Conservation (phyloP, 257 asterid genomes). For the Jasminum sambac region DNA sequence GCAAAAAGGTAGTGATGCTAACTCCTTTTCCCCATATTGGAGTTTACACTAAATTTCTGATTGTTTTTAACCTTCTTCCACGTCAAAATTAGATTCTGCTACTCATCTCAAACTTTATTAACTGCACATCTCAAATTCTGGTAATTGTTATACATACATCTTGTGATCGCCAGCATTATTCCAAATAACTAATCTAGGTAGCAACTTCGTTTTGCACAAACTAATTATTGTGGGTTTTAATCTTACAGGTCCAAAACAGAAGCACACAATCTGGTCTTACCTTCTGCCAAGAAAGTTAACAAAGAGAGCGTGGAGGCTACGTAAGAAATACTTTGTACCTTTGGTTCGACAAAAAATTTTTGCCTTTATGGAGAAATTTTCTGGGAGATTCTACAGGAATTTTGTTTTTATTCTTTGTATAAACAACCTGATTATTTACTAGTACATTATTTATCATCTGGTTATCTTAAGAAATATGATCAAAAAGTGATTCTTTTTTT, state of each 20-base stretch:
- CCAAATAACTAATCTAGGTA: neutral
- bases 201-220: conserved; percentile 10
- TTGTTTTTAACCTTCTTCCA: no score
- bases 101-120: no score
- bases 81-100: no score
- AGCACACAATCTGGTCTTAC: conserved; percentile 62
- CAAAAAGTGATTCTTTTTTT: no score
- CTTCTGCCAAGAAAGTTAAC: conserved; percentile 56
- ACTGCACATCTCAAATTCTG: no score
- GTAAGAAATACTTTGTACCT: conserved; percentile 17
- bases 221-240: conserved; percentile 8
- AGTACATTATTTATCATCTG: neutral
- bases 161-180: no score
- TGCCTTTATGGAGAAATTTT: neutral
- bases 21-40: no score
- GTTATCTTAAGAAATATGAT: neutral
- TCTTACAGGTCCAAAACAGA: conserved; percentile 49
- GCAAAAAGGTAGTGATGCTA: no score
- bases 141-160: no score
- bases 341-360: neutral
- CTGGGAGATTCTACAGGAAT: neutral
- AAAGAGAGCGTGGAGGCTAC: conserved; percentile 50
- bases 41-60: no score
- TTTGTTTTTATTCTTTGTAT: neutral
- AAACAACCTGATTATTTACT: neutral